Percentiles rank a stretch among this genome's conserved stretches.
Evolutionary conservation across 106 monocot genomes (phyloP).

Genomic region (Allium cepa): DNA sequence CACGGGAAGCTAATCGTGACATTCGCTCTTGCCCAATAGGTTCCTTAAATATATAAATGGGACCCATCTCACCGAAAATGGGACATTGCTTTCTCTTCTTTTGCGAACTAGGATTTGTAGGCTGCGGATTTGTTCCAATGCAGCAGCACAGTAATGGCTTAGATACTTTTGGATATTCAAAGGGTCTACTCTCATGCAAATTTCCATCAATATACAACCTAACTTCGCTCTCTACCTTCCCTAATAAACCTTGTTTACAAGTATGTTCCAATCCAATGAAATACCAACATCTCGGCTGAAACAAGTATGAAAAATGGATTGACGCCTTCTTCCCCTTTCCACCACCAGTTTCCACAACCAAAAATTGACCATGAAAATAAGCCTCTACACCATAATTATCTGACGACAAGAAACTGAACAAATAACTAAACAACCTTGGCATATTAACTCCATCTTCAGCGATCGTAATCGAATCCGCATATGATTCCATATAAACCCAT

Average conservation of each 20-base stretch:
- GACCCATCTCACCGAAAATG: conserved; percentile 94
- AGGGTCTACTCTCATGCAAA: conserved; percentile 74
- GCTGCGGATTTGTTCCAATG: conserved; percentile 95
- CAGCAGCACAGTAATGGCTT: conserved; percentile 85
- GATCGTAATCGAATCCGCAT: conserved; percentile 16
- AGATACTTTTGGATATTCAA: conserved; percentile 83
- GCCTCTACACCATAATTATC: conserved; percentile 89
- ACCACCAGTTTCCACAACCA: conserved; percentile 73
- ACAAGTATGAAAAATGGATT: conserved; percentile 75
- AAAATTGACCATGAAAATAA: conserved; percentile 97
- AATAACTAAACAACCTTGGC: conserved; percentile 93
- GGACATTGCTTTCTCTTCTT: conserved; percentile 68
- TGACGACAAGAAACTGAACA: conserved; percentile 83
- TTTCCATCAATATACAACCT: conserved; percentile 86
- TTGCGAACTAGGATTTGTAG: conserved; percentile 79
- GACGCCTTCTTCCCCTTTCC: conserved; percentile 87
- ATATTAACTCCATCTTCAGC: conserved; percentile 75
- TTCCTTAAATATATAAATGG: conserved; percentile 94
- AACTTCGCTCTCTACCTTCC: conserved; percentile 85
- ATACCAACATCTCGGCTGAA: conserved; percentile 87
- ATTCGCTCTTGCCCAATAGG: conserved; percentile 81
- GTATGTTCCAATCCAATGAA: conserved; percentile 88
- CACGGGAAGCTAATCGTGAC: conserved; percentile 58
- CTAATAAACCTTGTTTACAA: conserved; percentile 75
- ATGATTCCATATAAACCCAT: conserved; percentile 93